A percentile compares a stretch with the other conserved stretches of the same genome.
Evolutionary conservation across 225 moss, liverwort and hornwort species (phyloP).

Genomic region (Climacium dendroides): DNA sequence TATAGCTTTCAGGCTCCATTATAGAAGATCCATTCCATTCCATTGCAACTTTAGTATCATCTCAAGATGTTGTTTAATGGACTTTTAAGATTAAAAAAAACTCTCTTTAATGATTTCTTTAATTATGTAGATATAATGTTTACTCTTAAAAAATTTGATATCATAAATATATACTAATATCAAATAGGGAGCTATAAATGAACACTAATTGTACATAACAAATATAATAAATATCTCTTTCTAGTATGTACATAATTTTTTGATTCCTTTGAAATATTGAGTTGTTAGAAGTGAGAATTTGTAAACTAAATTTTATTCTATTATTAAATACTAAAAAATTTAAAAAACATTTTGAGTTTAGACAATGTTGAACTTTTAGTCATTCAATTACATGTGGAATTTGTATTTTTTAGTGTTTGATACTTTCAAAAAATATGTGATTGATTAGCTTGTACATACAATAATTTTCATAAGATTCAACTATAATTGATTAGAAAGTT

Average conservation of each 20-base stretch:
- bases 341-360: neutral
- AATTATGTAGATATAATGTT: neutral
- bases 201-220: neutral
- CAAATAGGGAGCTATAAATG: accelerated
- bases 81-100: too few relatives aligned
- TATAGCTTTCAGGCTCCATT: neutral
- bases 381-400: too few relatives aligned
- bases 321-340: too few relatives aligned
- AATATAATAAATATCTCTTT: too few relatives aligned
- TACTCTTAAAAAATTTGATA: neutral
- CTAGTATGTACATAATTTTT: neutral
- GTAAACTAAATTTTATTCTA: neutral
- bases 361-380: neutral
- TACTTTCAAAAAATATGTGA: neutral
- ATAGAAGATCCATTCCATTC: neutral
- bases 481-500: too few relatives aligned
- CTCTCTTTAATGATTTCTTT: neutral
- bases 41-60: neutral
- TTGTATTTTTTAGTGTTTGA: neutral
- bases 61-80: neutral
- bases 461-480: neutral
- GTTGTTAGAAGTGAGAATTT: neutral
- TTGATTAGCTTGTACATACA: too few relatives aligned
- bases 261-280: neutral
- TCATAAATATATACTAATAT: neutral